phyloP scores from a whole-genome alignment of 2,329 filamentous ascomycete genomes.

The Hypoxylon sp. region DNA sequence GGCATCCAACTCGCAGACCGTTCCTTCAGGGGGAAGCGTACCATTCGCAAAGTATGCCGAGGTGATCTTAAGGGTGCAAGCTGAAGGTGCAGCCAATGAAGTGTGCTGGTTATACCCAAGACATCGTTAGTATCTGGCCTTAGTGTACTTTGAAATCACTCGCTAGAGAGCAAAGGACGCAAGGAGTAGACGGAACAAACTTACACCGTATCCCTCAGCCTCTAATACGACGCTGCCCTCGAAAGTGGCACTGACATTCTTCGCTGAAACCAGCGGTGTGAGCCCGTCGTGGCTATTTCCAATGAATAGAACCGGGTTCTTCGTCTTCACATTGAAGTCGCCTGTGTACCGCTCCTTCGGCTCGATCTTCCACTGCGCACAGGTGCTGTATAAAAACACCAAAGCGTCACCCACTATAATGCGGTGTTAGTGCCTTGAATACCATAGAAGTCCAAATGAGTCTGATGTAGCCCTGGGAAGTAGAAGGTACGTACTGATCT shows the following conservation, averaged over 20 bases:
- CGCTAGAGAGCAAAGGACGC: not conserved
- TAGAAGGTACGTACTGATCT: conserved; percentile 24
- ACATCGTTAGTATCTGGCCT: conserved; percentile 8
- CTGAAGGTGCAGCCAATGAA: conserved; percentile 48
- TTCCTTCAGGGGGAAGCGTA: conserved; percentile 51
- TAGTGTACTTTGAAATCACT: not conserved
- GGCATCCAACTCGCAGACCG: conserved; percentile 48
- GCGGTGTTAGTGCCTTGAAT: not conserved
- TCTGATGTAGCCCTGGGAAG: not conserved
- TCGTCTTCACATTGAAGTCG: conserved; percentile 49
- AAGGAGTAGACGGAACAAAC: conserved; percentile 32
- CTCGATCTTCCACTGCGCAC: conserved; percentile 56
- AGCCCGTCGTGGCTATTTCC: conserved; percentile 55
- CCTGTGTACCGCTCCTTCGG: conserved; percentile 54
- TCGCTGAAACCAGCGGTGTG: conserved; percentile 56
- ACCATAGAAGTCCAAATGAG: not conserved
- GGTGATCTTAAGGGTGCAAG: conserved; percentile 49
- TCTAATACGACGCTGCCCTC: conserved; percentile 55
- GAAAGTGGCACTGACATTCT: conserved; percentile 54
- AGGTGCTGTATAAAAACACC: conserved; percentile 38
- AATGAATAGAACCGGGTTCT: conserved; percentile 53
- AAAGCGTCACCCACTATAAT: conserved; percentile 29
- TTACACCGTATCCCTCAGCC: conserved; percentile 54
- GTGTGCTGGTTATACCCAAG: conserved; percentile 36
- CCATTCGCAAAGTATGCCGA: conserved; percentile 53